Base-by-base conservation (phyloP, 1,139 yeast species). In the Yamadazyma pseudoaaseri region DNA sequence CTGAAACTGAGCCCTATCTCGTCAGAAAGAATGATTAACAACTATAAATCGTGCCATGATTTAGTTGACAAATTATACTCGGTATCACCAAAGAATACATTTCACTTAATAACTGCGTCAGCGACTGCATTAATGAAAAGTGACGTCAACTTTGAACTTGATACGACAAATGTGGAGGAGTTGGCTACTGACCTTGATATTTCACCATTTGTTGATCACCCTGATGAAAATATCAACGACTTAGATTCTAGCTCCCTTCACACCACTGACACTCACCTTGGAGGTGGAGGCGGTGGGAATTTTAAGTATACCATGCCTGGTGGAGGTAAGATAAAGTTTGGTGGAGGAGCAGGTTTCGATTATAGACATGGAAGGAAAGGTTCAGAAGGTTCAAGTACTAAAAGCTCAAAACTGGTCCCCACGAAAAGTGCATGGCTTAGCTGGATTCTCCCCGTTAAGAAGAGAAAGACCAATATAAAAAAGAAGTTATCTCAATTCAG, bases 81-180 rank as follows among this genome's bases (percentile, higher is more conserved):
- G 0, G 65, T 67, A 2, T 64, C 71, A 2, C 74, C 74, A 0
- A 62, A 53, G 34, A 64, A 65, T 35, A 65, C 73, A 0, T 60
- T 53, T 38, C 65, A 65, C 45, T 48, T 65, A 29, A 53, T 60
- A 29, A 47, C 56, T 12, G 63, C 60, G 13, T 54, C 60, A 4
- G 66, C 65, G n/a, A 46, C 53, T 31, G 65, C 60, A 11, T 49
- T 45, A 31, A 27, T 39, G 10, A 36, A 37, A 18, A 54, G 48
- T 29, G 43, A 38, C 5, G 23, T 35, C 6, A 27, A 32, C 2
- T 7, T 18, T 3, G 33, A 21, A 17, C n/a, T n/a, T n/a, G n/a
- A n/a, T n/a, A n/a, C n/a, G n/a, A 34, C 36, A 6, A 38, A 33
- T 28, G 41, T 13, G 9, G 29, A 16, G 12, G 26, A 15, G 13